Evolutionary conservation across 257 asterid species (phyloP).

Genomic region (Cruciata laevipes): DNA sequence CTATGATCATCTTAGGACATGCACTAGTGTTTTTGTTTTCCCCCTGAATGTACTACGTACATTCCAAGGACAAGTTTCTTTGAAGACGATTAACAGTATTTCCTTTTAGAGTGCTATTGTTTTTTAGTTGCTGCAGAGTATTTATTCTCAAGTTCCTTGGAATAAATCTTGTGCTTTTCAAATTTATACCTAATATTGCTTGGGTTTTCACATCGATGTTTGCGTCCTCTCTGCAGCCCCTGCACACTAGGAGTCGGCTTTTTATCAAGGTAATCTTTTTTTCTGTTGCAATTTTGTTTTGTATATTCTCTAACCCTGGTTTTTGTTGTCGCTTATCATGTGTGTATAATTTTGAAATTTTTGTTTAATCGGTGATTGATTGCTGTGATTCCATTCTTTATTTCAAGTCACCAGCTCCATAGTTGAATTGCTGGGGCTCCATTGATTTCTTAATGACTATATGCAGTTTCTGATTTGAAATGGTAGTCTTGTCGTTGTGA

Average conservation of each 20-base stretch:
- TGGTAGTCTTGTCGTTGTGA: background rate
- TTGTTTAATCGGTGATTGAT: no score
- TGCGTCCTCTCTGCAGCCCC: constrained; percentile 54
- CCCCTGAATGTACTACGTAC: background rate
- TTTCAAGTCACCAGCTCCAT: background rate
- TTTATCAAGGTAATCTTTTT: constrained; percentile 68
- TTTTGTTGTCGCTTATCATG: background rate
- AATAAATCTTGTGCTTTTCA: background rate
- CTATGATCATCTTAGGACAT: background rate
- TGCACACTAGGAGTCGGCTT: constrained; percentile 65
- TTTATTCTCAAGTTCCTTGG: background rate
- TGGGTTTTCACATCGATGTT: constrained; percentile 16
- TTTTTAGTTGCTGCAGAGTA: background rate
- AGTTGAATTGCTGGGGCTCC: background rate
- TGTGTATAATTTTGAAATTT: background rate
- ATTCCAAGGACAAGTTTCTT: background rate
- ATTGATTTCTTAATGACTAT: background rate
- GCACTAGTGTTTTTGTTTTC: background rate
- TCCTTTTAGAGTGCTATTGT: background rate
- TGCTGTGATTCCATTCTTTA: background rate
- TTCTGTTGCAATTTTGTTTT: constrained; percentile 3
- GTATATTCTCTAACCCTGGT: background rate
- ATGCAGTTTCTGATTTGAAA: background rate
- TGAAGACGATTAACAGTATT: background rate
- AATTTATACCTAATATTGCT: constrained; percentile 4